These are phyloP conservation scores for Meyerozyma smithsonii DNA, from an alignment of 1,139 yeast species.

Conservation along the genomic window DNA sequence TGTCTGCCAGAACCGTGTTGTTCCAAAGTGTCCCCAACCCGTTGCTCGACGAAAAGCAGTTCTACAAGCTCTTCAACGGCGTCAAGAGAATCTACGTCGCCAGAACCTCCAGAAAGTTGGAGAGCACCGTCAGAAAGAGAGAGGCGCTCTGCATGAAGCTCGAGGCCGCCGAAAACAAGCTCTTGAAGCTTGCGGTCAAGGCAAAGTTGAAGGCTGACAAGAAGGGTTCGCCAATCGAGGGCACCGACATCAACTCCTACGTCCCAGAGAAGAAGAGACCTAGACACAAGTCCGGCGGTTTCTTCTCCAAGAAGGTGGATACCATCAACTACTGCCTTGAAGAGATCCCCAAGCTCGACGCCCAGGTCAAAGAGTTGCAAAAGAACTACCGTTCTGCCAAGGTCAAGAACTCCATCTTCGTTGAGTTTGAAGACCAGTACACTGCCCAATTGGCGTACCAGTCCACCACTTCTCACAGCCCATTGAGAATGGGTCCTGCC, in stretches of 20 bases:
- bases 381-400: slow-evolving; percentile 34
- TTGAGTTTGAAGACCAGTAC: slow-evolving; percentile 67
- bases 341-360: slow-evolving; percentile 49
- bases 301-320: slow-evolving; percentile 53
- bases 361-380: slow-evolving; percentile 51
- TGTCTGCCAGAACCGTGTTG: slow-evolving; percentile 75
- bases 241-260: slow-evolving; percentile 53
- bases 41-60: slow-evolving; percentile 58
- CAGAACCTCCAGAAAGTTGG: slow-evolving; percentile 59
- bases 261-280: slow-evolving; percentile 80
- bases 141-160: slow-evolving; percentile 55
- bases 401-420: slow-evolving; percentile 57
- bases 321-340: slow-evolving; percentile 56
- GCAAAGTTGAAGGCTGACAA: slow-evolving; percentile 61
- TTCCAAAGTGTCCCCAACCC: slow-evolving; percentile 77
- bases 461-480: slow-evolving; percentile 50
- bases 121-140: slow-evolving; percentile 56
- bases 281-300: slow-evolving; percentile 51
- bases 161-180: slow-evolving; percentile 64
- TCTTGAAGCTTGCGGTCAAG: slow-evolving; percentile 59
- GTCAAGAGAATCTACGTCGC: slow-evolving; percentile 72
- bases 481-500: slow-evolving; percentile 45
- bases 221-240: slow-evolving; percentile 36
- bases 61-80: slow-evolving; percentile 61
- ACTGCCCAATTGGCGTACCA: slow-evolving; percentile 70